A percentile compares a stretch with the other conserved stretches of the same genome.
phyloP scores from a whole-genome alignment of 805 yeast genomes.

The Wickerhamomyces tratensis region DNA sequence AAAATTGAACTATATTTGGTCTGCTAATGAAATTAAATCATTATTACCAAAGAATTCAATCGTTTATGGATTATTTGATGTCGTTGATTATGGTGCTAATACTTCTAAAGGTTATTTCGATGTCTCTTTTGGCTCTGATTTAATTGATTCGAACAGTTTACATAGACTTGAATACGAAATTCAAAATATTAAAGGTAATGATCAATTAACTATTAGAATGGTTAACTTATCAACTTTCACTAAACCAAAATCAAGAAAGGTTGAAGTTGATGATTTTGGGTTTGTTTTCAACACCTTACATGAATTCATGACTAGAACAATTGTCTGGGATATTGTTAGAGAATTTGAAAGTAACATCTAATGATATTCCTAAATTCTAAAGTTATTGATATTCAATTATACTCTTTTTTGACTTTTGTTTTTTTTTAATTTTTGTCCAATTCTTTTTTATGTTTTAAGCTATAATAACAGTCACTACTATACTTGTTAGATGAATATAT shows the following conservation, averaged over 20 bases:
- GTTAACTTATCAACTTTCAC: constrained; percentile 6
- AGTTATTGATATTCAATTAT: no score
- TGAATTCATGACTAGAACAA: constrained; percentile 17
- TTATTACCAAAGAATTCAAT: constrained; percentile 9
- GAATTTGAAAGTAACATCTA: constrained; percentile 2
- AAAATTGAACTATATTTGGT: constrained; percentile 11
- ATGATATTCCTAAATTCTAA: no score
- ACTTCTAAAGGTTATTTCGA: constrained; percentile 14
- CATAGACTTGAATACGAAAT: constrained; percentile 15
- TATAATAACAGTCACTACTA: no score
- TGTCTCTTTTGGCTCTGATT: constrained; percentile 11
- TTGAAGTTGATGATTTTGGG: constrained; percentile 9
- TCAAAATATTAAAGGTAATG: constrained; percentile 3
- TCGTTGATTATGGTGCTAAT: constrained; percentile 9
- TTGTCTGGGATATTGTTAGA: constrained; percentile 14
- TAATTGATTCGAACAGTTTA: constrained; percentile 4
- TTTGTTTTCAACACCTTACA: constrained; percentile 9
- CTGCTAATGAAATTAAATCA: constrained; percentile 5
- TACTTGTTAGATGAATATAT: no score
- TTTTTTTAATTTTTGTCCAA: no score
- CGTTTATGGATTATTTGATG: constrained; percentile 14
- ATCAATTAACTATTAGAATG: constrained; percentile 13
- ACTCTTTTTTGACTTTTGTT: no score
- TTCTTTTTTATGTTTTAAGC: no score
- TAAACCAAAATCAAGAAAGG: constrained; percentile 3